Percentiles rank a stretch among this genome's conserved stretches.
These are phyloP conservation scores for Colletotrichum nymphaeae DNA, from an alignment of 2,329 filamentous ascomycete species.

Conservation along the genomic window DNA sequence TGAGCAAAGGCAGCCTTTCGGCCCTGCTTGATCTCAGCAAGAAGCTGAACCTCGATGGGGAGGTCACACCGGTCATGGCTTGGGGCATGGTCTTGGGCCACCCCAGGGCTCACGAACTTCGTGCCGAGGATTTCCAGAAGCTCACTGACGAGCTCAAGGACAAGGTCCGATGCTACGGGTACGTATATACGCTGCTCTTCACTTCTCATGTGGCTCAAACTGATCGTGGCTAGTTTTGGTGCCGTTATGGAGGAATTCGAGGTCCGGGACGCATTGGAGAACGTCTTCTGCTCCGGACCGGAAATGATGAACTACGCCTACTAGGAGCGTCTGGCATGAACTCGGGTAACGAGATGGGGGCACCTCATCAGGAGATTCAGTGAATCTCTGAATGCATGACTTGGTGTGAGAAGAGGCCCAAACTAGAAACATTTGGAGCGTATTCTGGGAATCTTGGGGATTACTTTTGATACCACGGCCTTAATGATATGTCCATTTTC, in stretches of 20 bases:
- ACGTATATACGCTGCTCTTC: conserved; percentile 49
- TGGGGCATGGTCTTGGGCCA: conserved; percentile 85
- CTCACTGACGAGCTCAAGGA: conserved; percentile 79
- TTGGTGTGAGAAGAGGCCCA: background rate
- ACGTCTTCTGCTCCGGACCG: conserved; percentile 63
- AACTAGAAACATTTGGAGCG: conserved; percentile 4
- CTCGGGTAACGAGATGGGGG: background rate
- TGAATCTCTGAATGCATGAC: background rate
- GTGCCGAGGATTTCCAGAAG: conserved; percentile 74
- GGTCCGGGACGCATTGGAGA: conserved; percentile 81
- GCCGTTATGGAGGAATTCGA: conserved; percentile 76
- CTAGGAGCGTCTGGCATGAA: background rate
- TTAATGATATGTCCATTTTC: background rate
- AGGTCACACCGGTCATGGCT: conserved; percentile 96
- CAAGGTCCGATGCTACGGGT: conserved; percentile 96
- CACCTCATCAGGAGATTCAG: background rate
- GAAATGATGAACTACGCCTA: conserved; percentile 29
- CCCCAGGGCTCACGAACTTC: conserved; percentile 75
- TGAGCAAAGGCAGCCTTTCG: conserved; percentile 79
- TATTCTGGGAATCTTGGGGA: conserved; percentile 7
- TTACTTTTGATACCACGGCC: conserved; percentile 24
- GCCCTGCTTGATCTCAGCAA: conserved; percentile 88
- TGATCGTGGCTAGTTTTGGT: conserved; percentile 60
- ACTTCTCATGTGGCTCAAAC: background rate
- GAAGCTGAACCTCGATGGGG: conserved; percentile 84